Base-by-base conservation (phyloP, 208 protist species). In the Trypanosoma cruzi region DNA sequence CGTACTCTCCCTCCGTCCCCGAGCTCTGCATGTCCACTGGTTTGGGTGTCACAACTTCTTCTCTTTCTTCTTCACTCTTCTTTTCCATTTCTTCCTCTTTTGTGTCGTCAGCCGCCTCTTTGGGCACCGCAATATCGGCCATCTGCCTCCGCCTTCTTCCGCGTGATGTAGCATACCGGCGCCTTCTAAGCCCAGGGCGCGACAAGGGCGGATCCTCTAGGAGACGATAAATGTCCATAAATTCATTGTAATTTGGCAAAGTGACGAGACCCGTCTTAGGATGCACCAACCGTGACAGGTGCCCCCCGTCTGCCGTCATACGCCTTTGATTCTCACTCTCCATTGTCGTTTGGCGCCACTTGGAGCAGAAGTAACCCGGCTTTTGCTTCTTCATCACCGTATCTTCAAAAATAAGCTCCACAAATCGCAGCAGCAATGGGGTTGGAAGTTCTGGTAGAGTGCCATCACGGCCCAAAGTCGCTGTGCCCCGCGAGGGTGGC, bases 151-250 rank as follows among this genome's bases (percentile, higher is more conserved):
- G 59, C 22, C 50, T 46, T 26, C 42, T 75, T 50, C 50, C 44
- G 4, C 24, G n/a, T 18, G n/a, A 28, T 1, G 42, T 53, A 29
- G 32, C 32, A 26, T 68, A 63, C 8, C 1, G 18, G 3, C 63
- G 52, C 20, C 40, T 59, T 26, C 44, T 14, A 49, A 28, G 7
- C 6, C 14, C 26, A 50, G 46, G 48, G 20, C n/a, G 50, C 24
- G 20, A 34, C 44, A 59, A 34, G 28, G 55, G 29, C 2, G 40
- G 34, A 0, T 61, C 24, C 1, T 54, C 58, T 11, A 71, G 7
- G 42, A 93, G 71, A 59, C 82, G 84, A 62, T 93, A 92, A 49
- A 96, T 85, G 48, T 96, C 85, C 90, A 96, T 96, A 68, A 94
- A 96, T 75, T 96, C 90, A 28, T 74, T 78, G 68, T 94, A 85